These are phyloP conservation scores for Pugionium cornutum DNA, from an alignment of 345 rosid genomes.

Conservation along the genomic window DNA sequence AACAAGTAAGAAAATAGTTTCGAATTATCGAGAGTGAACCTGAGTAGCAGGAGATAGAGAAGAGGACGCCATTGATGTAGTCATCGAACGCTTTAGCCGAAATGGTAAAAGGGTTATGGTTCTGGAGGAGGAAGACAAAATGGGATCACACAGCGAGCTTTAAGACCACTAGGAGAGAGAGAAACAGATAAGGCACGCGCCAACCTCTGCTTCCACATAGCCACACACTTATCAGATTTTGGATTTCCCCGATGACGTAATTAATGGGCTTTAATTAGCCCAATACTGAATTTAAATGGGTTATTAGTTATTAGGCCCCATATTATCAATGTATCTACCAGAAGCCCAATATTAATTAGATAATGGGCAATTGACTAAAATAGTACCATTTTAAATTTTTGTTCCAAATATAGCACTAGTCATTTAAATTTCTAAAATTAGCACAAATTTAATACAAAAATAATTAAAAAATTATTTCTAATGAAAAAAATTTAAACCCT, in stretches of 20 bases:
- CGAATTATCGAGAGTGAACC: conserved; percentile 45
- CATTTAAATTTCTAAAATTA: too few relatives aligned
- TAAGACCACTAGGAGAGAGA: conserved; percentile 44
- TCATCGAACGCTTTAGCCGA: conserved; percentile 16
- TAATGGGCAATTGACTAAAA: too few relatives aligned
- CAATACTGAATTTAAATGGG: not conserved
- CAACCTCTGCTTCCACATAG: conserved; percentile 40
- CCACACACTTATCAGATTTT: conserved; percentile 47
- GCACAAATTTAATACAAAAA: too few relatives aligned
- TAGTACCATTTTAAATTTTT: too few relatives aligned
- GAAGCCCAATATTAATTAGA: too few relatives aligned
- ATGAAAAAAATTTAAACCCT: too few relatives aligned
- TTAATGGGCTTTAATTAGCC: conserved; percentile 18
- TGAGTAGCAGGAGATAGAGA: conserved; percentile 66
- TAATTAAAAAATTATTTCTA: too few relatives aligned
- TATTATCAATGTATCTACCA: too few relatives aligned
- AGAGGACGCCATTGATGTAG: conserved; percentile 66
- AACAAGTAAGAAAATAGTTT: not conserved
- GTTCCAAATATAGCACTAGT: too few relatives aligned
- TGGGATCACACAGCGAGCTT: conserved; percentile 31
- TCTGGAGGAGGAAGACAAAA: conserved; percentile 32
- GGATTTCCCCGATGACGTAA: conserved; percentile 15
- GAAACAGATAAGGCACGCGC: conserved; percentile 52
- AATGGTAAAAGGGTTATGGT: not conserved
- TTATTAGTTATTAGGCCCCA: not conserved